Conservation (phyloP, 225 moss, liverwort and hornwort genomes). For the Neckera pumila region DNA sequence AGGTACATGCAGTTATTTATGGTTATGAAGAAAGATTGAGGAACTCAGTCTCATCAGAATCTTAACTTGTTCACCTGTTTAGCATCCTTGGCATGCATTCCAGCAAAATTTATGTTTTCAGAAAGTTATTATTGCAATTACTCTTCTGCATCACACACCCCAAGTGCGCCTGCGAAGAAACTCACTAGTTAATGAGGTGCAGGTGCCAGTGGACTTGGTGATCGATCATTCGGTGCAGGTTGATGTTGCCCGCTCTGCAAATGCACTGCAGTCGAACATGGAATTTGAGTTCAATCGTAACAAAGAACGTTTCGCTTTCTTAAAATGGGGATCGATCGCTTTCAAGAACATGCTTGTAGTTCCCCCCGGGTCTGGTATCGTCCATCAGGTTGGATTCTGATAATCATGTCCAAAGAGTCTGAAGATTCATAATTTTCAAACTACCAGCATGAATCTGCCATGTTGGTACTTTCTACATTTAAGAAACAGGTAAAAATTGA, state of each 20-base stretch:
- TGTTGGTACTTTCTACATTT: not conserved
- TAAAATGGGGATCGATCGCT: slow-evolving; percentile 90
- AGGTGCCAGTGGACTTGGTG: slow-evolving; percentile 96
- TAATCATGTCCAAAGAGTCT: not conserved
- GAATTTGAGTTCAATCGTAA: slow-evolving; percentile 87
- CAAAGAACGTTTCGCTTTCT: slow-evolving; percentile 87
- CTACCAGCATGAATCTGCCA: not conserved
- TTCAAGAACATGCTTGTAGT: slow-evolving; percentile 97
- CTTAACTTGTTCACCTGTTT: not conserved
- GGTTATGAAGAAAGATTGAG: not conserved
- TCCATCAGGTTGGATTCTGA: slow-evolving; percentile 66
- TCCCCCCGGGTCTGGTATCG: slow-evolving; percentile 94
- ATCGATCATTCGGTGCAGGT: slow-evolving; percentile 98
- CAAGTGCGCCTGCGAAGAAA: not conserved
- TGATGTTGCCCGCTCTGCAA: slow-evolving; percentile 54
- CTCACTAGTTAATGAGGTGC: not conserved
- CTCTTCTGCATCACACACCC: not conserved
- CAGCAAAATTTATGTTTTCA: not conserved
- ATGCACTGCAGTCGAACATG: slow-evolving; percentile 77
- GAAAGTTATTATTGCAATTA: not conserved
- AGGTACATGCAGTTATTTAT: not conserved
- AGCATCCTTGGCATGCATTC: not conserved
- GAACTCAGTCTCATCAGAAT: not conserved
- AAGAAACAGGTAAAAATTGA: not conserved
- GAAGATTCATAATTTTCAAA: not conserved